Evolutionary conservation across 176 grass and related monocot species (phyloP).

Genomic region (Carex cristatella): DNA sequence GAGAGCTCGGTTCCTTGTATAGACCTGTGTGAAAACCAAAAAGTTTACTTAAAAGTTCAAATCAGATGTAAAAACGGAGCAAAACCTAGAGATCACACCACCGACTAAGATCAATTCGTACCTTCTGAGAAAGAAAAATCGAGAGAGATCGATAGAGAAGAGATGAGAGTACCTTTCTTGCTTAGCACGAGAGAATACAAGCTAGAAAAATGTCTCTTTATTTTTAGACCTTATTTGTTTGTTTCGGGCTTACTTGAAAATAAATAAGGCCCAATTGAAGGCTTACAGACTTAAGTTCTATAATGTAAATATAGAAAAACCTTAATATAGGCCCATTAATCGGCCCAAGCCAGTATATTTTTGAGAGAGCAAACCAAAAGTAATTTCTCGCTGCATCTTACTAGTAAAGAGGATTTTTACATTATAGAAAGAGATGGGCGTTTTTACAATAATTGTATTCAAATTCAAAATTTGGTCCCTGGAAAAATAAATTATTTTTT

Average conservation of each 20-base stretch:
- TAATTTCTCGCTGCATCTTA: background rate
- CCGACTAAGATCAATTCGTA: background rate
- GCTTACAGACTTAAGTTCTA: background rate
- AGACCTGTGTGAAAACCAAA: background rate
- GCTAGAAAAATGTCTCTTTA: no score
- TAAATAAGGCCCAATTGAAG: background rate
- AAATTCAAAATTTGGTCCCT: no score
- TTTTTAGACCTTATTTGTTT: background rate
- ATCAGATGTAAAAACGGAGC: background rate
- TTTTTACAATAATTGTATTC: no score
- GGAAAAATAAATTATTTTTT: no score
- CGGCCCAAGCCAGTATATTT: background rate
- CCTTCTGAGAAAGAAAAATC: background rate
- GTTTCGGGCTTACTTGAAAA: background rate
- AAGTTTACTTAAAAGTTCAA: background rate
- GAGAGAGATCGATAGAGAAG: background rate
- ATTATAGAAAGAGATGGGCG: no score
- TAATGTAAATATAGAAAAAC: background rate
- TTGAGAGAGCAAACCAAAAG: background rate
- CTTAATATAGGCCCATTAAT: background rate
- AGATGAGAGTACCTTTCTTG: conserved; percentile 11
- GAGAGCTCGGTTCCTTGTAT: background rate
- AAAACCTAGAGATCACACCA: background rate
- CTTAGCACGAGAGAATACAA: background rate
- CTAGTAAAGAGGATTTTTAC: no score